phyloP scores from a whole-genome alignment of 306 rosid genomes.

The Cicer chorassanicum region DNA sequence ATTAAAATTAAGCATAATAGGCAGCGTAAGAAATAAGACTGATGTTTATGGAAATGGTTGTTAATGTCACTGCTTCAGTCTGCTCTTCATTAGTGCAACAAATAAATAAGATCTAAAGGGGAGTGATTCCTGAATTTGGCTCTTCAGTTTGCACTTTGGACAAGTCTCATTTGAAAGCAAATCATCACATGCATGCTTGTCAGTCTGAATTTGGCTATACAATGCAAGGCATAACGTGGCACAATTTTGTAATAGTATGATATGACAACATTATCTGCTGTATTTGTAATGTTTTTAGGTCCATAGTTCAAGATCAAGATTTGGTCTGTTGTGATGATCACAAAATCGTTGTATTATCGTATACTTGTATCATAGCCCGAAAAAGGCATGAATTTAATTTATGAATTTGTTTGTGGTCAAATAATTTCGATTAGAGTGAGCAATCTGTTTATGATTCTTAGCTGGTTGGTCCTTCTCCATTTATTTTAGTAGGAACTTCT shows the following conservation, averaged over 20 bases:
- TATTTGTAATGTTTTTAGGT: conserved; percentile 52
- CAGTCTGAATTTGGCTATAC: conserved; percentile 27
- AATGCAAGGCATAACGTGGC: conserved; percentile 51
- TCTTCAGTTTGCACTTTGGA: conserved; percentile 43
- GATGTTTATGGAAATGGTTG: conserved; percentile 30
- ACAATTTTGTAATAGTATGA: conserved; percentile 68
- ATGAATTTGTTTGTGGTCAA: conserved; percentile 41
- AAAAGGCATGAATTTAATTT: conserved; percentile 44
- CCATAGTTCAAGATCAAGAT: conserved; percentile 45
- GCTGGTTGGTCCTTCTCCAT: neutral
- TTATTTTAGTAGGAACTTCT: too few relatives aligned
- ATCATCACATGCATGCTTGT: conserved; percentile 34
- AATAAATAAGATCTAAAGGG: conserved; percentile 42
- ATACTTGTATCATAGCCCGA: conserved; percentile 67
- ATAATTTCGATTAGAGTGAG: conserved; percentile 19
- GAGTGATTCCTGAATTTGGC: conserved; percentile 37
- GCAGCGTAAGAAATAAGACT: conserved; percentile 68
- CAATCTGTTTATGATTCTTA: conserved; percentile 15
- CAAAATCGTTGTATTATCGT: conserved; percentile 49
- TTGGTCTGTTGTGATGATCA: conserved; percentile 44
- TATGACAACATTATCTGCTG: conserved; percentile 48
- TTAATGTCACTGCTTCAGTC: conserved; percentile 12
- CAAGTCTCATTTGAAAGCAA: conserved; percentile 36
- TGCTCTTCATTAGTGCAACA: conserved; percentile 30
- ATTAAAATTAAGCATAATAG: conserved; percentile 54